Base-by-base conservation (phyloP, 208 protist genomes). In the Acanthamoeba culbertsoni region DNA sequence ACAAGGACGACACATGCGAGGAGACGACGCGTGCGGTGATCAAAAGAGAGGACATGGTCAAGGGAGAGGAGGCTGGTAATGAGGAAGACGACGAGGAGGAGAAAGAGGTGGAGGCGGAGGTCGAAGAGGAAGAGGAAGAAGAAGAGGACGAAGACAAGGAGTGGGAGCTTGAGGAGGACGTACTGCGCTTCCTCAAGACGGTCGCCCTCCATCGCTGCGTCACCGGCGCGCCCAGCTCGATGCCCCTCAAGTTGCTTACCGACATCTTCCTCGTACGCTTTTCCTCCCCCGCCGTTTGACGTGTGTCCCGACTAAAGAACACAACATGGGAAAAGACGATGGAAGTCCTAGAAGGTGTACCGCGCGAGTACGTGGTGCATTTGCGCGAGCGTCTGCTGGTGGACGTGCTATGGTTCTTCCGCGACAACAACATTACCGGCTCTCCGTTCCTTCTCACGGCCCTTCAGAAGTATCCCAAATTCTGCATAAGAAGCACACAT, bases 131-230 rank as follows among this genome's bases (percentile, higher is more conserved):
- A 26, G 53, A 5, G 53, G 53, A 59, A 26, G 53, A 59, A 26
- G 68, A 77, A 12, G 10, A 14, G 10, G 63, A 75, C 16, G 68
- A 77, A 31, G 75, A 48, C 16, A 43, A 53, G 33, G 35, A 71
- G 26, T 91, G 84, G 84, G 84, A 91, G 40, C 31, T 91, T 8
- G 84, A 91, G 42, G 84, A 91, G 37, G 84, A 91, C 33, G 45
- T 91, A 18, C 26, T 91, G 84, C 55, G 55, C 2, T 91, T 91
- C 42, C 37, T 91, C 31, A 91, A 91, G 84, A 48, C 84, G 23
- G 55, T 91, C 8, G 84, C 84, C 8, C 33, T 91, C 33, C 42
- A 91, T 68, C 18, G 84, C 43, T 91, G 84, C 37, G 42, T 91
- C 35, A 53, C 84, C 31, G 33, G 37, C 26, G 28, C 84, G 23